Base-by-base conservation (phyloP, 805 yeast species). In the Danielia oregonensis region DNA sequence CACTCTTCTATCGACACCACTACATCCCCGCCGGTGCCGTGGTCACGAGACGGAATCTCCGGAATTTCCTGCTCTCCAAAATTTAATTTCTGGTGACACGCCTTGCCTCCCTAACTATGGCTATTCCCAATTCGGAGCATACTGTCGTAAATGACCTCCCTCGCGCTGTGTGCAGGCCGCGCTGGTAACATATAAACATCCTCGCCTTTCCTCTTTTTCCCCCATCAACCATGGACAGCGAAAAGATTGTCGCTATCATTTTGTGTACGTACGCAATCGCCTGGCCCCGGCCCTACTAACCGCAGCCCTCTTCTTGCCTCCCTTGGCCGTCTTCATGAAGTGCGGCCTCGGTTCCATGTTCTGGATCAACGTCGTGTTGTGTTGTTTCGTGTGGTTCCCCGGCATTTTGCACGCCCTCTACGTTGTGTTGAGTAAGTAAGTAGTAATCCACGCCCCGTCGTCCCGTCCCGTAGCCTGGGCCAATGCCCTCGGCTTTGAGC, bases 391-490 rank as follows among this genome's bases (percentile, higher is more conserved):
- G 46, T 79, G 80, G 79, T 80, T 83, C 80, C 93, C 93, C 52
- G 89, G 81, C 65, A 82, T 82, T 62, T 61, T 83, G 47, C 86
- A 82, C 55, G 91, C 91, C 35, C 58, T 81, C 46, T 83, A 78
- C 63, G 63, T 81, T 53, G 86, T 77, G 24, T 51, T 65, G 39
- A 55, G 49, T 35, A 40, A 39, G 29, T 43, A 42, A 35, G 26
- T 17, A 16, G 11, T 4, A 31, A n/a, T n/a, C n/a, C n/a, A n/a
- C n/a, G n/a, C n/a, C n/a, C n/a, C n/a, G n/a, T n/a, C n/a, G n/a
- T n/a, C n/a, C n/a, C n/a, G n/a, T n/a, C n/a, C n/a, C n/a, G n/a
- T n/a, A n/a, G n/a, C n/a, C n/a, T n/a, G n/a, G n/a, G n/a, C n/a
- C n/a, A n/a, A n/a, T n/a, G n/a, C n/a, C n/a, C n/a, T n/a, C n/a